These are phyloP conservation scores for Ustilago trichophora DNA, from an alignment of 1,284 basidiomycete species.

Conservation along the genomic window DNA sequence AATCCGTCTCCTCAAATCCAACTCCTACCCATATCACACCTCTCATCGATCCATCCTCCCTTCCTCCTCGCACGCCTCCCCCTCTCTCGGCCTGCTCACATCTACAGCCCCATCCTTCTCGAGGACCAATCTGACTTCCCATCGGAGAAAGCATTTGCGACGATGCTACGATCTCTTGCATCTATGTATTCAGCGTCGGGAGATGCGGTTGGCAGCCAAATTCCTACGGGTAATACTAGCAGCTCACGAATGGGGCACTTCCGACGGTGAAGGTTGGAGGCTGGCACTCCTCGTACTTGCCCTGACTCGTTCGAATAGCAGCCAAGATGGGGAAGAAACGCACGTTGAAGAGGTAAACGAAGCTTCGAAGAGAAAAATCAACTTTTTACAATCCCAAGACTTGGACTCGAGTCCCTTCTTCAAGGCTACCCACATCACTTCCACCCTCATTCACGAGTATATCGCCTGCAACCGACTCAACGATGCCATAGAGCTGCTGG, in stretches of 20 bases:
- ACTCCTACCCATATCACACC: constrained; percentile 15
- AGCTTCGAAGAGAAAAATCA: neutral
- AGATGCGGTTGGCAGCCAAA: constrained; percentile 8
- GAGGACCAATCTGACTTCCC: constrained; percentile 3
- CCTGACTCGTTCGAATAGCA: neutral
- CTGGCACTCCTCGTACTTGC: constrained; percentile 1
- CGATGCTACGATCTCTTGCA: constrained; percentile 28
- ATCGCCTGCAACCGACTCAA: constrained; percentile 7
- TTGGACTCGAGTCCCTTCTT: constrained; percentile 8
- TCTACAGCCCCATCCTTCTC: neutral
- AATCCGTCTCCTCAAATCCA: constrained; percentile 32
- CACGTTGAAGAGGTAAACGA: neutral
- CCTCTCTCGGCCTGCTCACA: constrained; percentile 11
- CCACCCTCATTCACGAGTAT: constrained; percentile 16
- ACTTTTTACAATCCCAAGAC: constrained; percentile 16
- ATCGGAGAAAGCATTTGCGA: constrained; percentile 21
- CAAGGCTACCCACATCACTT: constrained; percentile 11
- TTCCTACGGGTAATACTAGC: constrained; percentile 19
- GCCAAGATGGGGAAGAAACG: neutral
- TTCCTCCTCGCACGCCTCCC: constrained; percentile 12
- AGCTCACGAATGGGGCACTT: constrained; percentile 40
- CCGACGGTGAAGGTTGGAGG: constrained; percentile 6
- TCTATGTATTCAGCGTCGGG: constrained; percentile 7
- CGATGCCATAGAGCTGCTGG: constrained; percentile 30
- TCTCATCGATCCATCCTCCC: constrained; percentile 19